Evolutionary conservation across 83 land plant genomes (phyloP), one percentile per base, ranked within the genome.

Genomic region (Thuja plicata): DNA sequence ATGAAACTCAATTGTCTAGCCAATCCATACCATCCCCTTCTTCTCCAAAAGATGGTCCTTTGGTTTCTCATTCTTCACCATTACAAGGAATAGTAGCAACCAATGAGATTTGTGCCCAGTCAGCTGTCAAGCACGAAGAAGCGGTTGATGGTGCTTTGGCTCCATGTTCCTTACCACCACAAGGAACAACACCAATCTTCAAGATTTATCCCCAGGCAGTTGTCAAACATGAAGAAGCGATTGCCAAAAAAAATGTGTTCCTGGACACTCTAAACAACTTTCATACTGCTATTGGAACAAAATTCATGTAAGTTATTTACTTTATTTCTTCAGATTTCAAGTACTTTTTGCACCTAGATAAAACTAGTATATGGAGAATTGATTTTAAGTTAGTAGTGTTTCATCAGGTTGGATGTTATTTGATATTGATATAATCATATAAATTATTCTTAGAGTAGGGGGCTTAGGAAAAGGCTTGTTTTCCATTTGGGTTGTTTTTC

Each of bases 261-360:
- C 90, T 88, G 88, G 45, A 73, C 0, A 88, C 93, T 66, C 89
- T 94, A 84, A 89, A 90, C 90, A 91, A 93, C 85, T 91, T 94
- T 15, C 96, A 94, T 89, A 43, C 90, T 37, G 2, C 85, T 6
- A 84, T 92, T 89, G 87, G 90, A 11, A 93, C 96, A 45, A 94
- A 93, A 88, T 94, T 94, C 91, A 94, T 93, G 96, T 94, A 89
- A 66, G 93, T 86, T 80, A 13, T 83, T 15, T 40, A 19, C 12
- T 45, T 11, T 83, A 3, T 21, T 83, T 27, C 15, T n/a, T 83
- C 11, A 52, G 46, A 83, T 30, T 83, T 83, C 85, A 27, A 3
- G 48, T 24, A 21, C 7, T 80, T 19, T 80, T 34, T 43, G 48
- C 48, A 80, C 45, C 45, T 41, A 80, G 27, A 41, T 38, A 41